Evolutionary conservation across 495 filamentous ascomycete genomes (phyloP).

Genomic region (Aspergillus affinis): DNA sequence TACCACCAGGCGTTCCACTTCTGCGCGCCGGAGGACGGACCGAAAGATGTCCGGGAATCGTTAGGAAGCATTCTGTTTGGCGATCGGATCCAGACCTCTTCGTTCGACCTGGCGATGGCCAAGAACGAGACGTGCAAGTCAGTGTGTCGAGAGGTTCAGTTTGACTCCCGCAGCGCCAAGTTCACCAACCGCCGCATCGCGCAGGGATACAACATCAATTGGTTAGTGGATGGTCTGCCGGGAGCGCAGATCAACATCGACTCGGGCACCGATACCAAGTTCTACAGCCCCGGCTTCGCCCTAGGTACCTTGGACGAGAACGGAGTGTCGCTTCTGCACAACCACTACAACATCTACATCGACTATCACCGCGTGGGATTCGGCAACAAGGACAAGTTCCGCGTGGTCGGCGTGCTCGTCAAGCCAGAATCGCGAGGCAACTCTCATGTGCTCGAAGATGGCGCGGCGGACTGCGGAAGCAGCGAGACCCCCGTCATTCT

Average conservation of each 20-base stretch:
- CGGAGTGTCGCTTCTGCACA: constrained; percentile 67
- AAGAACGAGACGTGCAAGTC: constrained; percentile 83
- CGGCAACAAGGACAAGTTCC: constrained; percentile 60
- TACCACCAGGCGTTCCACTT: constrained; percentile 86
- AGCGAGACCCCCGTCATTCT: constrained; percentile 55
- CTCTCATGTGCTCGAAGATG: constrained; percentile 51
- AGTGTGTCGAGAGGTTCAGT: constrained; percentile 64
- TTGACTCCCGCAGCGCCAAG: constrained; percentile 63
- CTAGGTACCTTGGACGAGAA: constrained; percentile 65
- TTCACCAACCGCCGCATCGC: constrained; percentile 82
- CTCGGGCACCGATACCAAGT: constrained; percentile 66
- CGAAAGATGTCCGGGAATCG: constrained; percentile 77
- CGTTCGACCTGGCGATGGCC: constrained; percentile 82
- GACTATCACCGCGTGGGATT: constrained; percentile 78
- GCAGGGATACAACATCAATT: constrained; percentile 87
- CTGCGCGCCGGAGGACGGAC: constrained; percentile 74
- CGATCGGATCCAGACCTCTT: constrained; percentile 89
- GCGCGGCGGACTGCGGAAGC: constrained; percentile 61
- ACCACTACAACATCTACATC: constrained; percentile 91
- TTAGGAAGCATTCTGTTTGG: constrained; percentile 95
- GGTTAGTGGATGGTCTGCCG: constrained; percentile 91
- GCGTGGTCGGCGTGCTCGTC: constrained; percentile 90
- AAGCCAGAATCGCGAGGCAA: constrained; percentile 71
- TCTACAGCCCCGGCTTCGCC: constrained; percentile 86
- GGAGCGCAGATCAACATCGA: constrained; percentile 78